Evolutionary conservation across 2,329 filamentous ascomycete species (phyloP), one percentile per base, ranked within the genome.

Genomic region (Stachybotrys chlorohalonatus): DNA sequence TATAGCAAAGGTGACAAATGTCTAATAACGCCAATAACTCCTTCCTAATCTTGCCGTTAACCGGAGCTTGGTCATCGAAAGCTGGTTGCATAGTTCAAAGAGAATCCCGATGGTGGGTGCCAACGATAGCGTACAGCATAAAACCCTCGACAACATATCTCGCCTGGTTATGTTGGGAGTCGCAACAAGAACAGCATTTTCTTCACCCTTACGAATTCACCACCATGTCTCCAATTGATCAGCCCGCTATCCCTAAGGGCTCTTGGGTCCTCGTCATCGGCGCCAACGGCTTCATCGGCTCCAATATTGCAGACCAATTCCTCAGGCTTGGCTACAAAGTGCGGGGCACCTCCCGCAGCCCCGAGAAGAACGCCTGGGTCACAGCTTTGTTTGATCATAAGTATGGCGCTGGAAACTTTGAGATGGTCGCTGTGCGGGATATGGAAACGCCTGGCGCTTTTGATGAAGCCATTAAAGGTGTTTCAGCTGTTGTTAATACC

Each of bases 261-360:
- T 32, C 49, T 6, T 15, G 31, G 11, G 53, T 60, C 36, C 49
- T 53, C 13, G 66, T 71, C 15, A 68, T 68, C 1, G 70, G 70
- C 15, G 64, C 63, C 39, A 72, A 69, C 54, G 70, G 69, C 52
- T 66, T 66, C 49, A 63, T 70, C 32, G 70, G 61, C 42, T 62
- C 61, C 11, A 65, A 70, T 52, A 63, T 66, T 15, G 64, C 58
- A 13, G 65, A 68, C 47, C 63, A 67, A 30, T 62, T 70, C 30
- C 60, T 73, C 13, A 13, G 59, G 5, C 58, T 58, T 2, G 69
- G 68, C 7, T 69, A 68, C 56, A 58, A 54, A 6, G 69, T 72
- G 31, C 63, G 68, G 3, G 70, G 69, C 32, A 68, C 67, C 9
- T 68, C 69, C 2, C 67, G 68, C 17, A 58, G 60, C 51, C 46